A percentile compares a stretch with the other conserved stretches of the same genome.
These are phyloP conservation scores for Fomes fomentarius DNA, from an alignment of 1,284 basidiomycete species.

Conservation along the genomic window DNA sequence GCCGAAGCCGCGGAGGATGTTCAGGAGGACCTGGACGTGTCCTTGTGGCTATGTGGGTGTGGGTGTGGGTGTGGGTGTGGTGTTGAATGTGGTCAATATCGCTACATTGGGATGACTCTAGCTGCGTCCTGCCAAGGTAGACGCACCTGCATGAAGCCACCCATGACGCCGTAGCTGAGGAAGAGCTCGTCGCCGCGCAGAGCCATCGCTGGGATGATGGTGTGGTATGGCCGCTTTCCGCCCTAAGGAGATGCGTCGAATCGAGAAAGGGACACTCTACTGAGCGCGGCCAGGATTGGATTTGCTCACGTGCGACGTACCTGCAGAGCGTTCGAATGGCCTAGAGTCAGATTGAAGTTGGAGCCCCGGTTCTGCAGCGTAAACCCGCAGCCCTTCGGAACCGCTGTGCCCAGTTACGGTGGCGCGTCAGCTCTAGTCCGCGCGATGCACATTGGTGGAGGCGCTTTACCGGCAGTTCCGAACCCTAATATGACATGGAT, in stretches of 20 bases:
- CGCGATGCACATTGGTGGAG: too few relatives aligned
- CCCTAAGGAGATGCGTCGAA: too few relatives aligned
- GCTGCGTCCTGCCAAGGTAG: too few relatives aligned
- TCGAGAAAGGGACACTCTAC: too few relatives aligned
- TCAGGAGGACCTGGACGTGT: conserved; percentile 92
- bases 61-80: too few relatives aligned
- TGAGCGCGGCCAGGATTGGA: too few relatives aligned
- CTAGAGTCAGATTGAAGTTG: conserved; percentile 79
- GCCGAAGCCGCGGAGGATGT: conserved; percentile 85
- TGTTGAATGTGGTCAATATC: too few relatives aligned
- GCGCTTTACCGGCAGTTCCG: conserved; percentile 73
- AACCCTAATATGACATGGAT: conserved; percentile 50
- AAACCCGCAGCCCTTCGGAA: conserved; percentile 94
- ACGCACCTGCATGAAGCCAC: conserved; percentile 88
- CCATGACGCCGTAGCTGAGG: conserved; percentile 92
- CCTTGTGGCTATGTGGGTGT: conserved; percentile 72
- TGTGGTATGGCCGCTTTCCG: conserved; percentile 92
- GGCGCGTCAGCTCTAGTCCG: too few relatives aligned
- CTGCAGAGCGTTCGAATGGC: conserved; percentile 83
- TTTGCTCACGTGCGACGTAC: conserved; percentile 43
- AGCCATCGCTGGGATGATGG: conserved; percentile 93
- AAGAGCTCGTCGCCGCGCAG: conserved; percentile 84
- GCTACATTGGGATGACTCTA: too few relatives aligned
- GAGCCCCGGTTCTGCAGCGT: conserved; percentile 94
- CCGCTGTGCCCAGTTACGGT: conserved; percentile 53